These are phyloP conservation scores for Apiosordaria backusii DNA, from an alignment of 495 filamentous ascomycete species.

Conservation along the genomic window DNA sequence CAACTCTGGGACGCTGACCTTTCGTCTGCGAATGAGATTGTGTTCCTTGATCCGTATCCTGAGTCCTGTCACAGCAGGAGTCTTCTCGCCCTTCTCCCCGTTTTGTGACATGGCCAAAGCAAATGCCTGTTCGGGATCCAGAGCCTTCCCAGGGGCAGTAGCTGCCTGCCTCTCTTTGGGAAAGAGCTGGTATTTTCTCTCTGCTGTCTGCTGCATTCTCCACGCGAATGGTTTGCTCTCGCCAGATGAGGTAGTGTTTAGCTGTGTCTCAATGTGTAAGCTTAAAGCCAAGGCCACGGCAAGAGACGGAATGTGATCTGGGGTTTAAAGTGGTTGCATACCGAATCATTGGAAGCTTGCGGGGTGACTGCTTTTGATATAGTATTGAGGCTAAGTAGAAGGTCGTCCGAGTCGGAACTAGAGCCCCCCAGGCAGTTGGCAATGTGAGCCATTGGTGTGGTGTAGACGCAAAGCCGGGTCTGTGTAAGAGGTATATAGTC, in stretches of 20 bases:
- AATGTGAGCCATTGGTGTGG: slow-evolving; percentile 49
- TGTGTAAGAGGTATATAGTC: slow-evolving; percentile 34
- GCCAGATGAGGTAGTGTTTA: slow-evolving; percentile 34
- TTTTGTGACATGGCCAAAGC: slow-evolving; percentile 46
- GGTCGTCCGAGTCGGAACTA: slow-evolving; percentile 35
- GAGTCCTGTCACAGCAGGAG: slow-evolving; percentile 36
- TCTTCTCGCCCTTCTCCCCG: slow-evolving; percentile 42
- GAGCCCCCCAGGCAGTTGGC: slow-evolving; percentile 37
- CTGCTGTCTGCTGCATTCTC: slow-evolving; percentile 52
- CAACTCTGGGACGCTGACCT: slow-evolving; percentile 61
- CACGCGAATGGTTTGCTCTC: slow-evolving; percentile 46
- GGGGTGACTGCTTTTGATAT: slow-evolving; percentile 45
- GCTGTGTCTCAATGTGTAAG: slow-evolving; percentile 28
- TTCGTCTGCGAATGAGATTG: slow-evolving; percentile 52
- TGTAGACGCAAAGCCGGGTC: slow-evolving; percentile 22
- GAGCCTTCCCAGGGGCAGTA: slow-evolving; percentile 37
- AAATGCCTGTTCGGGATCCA: slow-evolving; percentile 51
- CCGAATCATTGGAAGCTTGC: slow-evolving; percentile 44
- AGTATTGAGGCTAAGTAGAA: slow-evolving; percentile 39
- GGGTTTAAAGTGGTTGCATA: slow-evolving; percentile 36
- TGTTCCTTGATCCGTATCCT: slow-evolving; percentile 52
- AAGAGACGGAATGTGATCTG: slow-evolving; percentile 3
- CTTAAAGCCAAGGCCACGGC: slow-evolving; percentile 26
- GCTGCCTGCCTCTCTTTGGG: slow-evolving; percentile 44
- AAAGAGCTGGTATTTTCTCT: slow-evolving; percentile 53